phyloP scores from a whole-genome alignment of 176 grass and related monocot genomes.

The Eragrostis nindensis region DNA sequence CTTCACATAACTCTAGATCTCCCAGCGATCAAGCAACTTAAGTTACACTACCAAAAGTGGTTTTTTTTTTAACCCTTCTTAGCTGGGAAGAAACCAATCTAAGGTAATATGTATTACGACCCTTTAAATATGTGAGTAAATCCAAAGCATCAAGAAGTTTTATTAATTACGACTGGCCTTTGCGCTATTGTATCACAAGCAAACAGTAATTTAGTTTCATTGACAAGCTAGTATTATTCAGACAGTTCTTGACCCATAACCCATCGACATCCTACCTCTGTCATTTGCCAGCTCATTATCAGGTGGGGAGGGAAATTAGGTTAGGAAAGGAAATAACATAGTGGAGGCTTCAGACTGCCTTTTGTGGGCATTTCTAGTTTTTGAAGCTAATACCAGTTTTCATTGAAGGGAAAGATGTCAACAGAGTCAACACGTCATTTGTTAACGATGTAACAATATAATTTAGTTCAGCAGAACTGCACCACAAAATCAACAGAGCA shows the following conservation, averaged over 20 bases:
- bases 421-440: not conserved
- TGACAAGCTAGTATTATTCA: not conserved
- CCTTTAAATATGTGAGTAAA: not conserved
- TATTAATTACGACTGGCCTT: not conserved
- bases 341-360: not conserved
- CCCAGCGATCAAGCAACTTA: not conserved
- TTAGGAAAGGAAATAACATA: not conserved
- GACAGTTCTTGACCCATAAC: not conserved
- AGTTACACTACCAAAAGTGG: not conserved
- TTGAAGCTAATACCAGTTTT: not conserved
- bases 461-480: not conserved
- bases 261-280: not conserved
- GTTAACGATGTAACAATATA: not conserved
- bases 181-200: not conserved
- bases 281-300: not conserved
- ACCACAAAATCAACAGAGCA: not conserved
- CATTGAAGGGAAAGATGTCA: constrained; percentile 3
- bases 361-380: not conserved
- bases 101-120: not conserved
- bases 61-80: not conserved
- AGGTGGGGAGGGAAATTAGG: not conserved
- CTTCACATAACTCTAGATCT: not conserved
- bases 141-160: constrained; percentile 14
- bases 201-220: not conserved
- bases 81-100: not conserved